Conservation (phyloP, 176 grass and related monocot genomes). For the Aegilops longissima region DNA sequence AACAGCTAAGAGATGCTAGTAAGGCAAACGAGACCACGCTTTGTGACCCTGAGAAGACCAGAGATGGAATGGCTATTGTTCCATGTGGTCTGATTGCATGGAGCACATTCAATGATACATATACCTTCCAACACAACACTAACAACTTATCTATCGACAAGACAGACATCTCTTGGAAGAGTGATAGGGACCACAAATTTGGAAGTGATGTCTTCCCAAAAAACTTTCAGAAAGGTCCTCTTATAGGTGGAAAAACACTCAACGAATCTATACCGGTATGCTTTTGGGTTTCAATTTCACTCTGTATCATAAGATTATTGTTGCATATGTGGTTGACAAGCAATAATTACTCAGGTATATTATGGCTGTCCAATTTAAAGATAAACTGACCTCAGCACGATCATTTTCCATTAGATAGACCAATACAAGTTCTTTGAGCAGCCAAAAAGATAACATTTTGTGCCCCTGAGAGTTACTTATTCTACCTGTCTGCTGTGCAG, state of each 20-base stretch:
- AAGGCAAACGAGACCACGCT: constrained; percentile 37
- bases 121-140: constrained; percentile 42
- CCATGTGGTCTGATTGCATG: constrained; percentile 97
- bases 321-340: neutral
- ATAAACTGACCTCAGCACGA: neutral
- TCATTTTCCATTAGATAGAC: neutral
- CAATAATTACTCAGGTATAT: constrained; percentile 7
- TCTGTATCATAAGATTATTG: neutral
- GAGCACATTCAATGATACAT: constrained; percentile 97
- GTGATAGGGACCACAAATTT: constrained; percentile 95
- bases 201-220: constrained; percentile 75
- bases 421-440: neutral
- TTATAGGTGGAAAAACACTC: constrained; percentile 66
- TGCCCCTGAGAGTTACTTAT: constrained; percentile 11
- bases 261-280: constrained; percentile 52
- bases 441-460: neutral
- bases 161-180: constrained; percentile 86
- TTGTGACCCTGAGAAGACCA: constrained; percentile 80
- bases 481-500: constrained; percentile 38
- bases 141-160: constrained; percentile 56
- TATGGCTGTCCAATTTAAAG: neutral
- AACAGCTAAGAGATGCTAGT: constrained; percentile 50
- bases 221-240: constrained; percentile 76
- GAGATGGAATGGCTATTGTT: constrained; percentile 48
- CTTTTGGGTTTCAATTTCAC: neutral